Base-by-base conservation (phyloP, 305 asterid genomes). In the Nicotiana rustica region DNA sequence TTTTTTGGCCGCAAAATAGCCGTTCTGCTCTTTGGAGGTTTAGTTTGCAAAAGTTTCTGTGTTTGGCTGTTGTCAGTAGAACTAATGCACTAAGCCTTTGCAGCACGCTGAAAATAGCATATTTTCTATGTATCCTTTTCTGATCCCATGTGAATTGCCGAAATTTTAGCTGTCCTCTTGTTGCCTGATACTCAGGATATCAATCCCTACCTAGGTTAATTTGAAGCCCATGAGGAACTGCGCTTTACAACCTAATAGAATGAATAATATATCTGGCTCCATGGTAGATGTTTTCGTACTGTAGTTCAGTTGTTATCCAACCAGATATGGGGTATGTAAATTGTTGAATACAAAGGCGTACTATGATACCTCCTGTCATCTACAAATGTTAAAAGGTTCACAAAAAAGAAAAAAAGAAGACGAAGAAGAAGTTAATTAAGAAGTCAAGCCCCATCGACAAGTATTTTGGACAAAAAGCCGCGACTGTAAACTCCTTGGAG, bases 381-480 rank as follows among this genome's bases (percentile, higher is more conserved):
- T 64, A 25, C 31, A 1, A 64, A 25, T 12, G 31, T 64, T 25
- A 25, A 25, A 64, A 64, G 1, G 69, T 64, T 64, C 2, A 25
- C 10, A 62, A 4, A 25, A 10, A 64, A 1, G 3, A 2, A 4
- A 10, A 21, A 21, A 10, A 21, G 10, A 62, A 1, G 6, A 57
- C 17, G 14, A 6, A 5, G 4, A 13, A 52, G 35, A 38, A 38
- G 9, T 6, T 38, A 6, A 1, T 36, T 68, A 68, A 38, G n/a
- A 68, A 68, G 33, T 68, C 56, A 68, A 68, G 10, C 33, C 56
- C 56, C 77, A 18, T 69, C 12, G 35, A 69, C 57, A 69, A 69
- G 10, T 38, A 69, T 38, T 69, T 69, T 41, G 57, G 61, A 47
- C 19, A 55, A 47, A 21, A 47, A 71, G 35, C 5, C 13, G 61